phyloP scores from a whole-genome alignment of 2,329 filamentous ascomycete species.

The Fusarium penzigii region DNA sequence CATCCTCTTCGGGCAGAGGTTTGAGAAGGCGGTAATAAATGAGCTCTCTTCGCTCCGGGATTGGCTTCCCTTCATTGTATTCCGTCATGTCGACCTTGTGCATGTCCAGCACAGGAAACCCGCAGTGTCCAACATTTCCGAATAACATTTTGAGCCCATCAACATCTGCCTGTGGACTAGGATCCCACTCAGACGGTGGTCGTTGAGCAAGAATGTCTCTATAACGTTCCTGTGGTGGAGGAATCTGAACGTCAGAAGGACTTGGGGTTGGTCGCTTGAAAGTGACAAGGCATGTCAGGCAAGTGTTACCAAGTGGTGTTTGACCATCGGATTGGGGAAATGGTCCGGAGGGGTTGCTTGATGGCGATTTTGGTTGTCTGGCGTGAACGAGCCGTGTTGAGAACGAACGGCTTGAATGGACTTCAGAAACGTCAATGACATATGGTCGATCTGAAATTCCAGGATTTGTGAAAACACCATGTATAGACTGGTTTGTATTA shows the following conservation, averaged over 20 bases:
- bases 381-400: conserved; percentile 51
- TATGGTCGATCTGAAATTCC: conserved; percentile 53
- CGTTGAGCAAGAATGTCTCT: conserved; percentile 40
- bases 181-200: conserved; percentile 44
- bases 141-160: conserved; percentile 39
- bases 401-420: conserved; percentile 50
- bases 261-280: conserved; percentile 47
- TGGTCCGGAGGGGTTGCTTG: conserved; percentile 35
- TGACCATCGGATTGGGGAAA: conserved; percentile 43
- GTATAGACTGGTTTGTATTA: conserved; percentile 48
- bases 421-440: conserved; percentile 49
- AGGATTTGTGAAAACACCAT: conserved; percentile 55
- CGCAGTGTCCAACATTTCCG: conserved; percentile 40
- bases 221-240: conserved; percentile 45
- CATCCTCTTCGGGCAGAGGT: conserved; percentile 41
- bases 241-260: conserved; percentile 41
- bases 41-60: conserved; percentile 50
- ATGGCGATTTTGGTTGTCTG: conserved; percentile 46
- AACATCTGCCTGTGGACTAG: conserved; percentile 48
- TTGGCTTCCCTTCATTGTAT: conserved; percentile 43
- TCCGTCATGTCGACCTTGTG: conserved; percentile 54
- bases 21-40: conserved; percentile 50
- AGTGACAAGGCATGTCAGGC: conserved; percentile 54
- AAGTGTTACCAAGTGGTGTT: conserved; percentile 42
- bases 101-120: conserved; percentile 54